These are phyloP conservation scores for Candida broadrunensis DNA, from an alignment of 805 yeast species.

Conservation along the genomic window DNA sequence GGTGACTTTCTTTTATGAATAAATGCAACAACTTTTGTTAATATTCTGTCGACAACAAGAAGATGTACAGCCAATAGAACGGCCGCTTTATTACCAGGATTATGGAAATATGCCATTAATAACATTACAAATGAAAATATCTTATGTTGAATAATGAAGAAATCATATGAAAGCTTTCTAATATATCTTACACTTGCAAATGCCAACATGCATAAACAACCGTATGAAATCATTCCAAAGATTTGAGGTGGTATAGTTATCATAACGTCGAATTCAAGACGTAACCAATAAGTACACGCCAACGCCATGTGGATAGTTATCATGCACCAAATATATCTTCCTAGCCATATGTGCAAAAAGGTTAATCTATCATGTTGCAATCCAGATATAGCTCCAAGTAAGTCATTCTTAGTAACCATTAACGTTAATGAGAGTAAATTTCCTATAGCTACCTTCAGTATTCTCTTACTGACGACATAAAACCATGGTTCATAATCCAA, in stretches of 20 bases:
- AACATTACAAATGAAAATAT: slow-evolving; percentile 40
- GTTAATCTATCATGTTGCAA: slow-evolving; percentile 37
- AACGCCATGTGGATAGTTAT: slow-evolving; percentile 34
- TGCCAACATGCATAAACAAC: slow-evolving; percentile 31
- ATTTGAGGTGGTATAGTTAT: slow-evolving; percentile 46
- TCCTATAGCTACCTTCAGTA: slow-evolving; percentile 39
- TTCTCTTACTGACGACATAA: slow-evolving; percentile 42
- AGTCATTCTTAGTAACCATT: slow-evolving; percentile 37
- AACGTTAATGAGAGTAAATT: slow-evolving; percentile 37
- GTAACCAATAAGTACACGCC: slow-evolving; percentile 39
- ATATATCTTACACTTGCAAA: slow-evolving; percentile 34
- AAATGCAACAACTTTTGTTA: slow-evolving; percentile 22
- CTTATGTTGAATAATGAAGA: slow-evolving; percentile 43
- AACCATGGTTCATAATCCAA: slow-evolving; percentile 34
- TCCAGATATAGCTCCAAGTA: slow-evolving; percentile 39
- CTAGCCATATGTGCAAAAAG: slow-evolving; percentile 44
- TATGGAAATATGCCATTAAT: slow-evolving; percentile 41
- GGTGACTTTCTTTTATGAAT: slow-evolving; percentile 36
- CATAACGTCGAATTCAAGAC: slow-evolving; percentile 35
- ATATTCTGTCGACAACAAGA: slow-evolving; percentile 40
- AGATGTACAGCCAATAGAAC: slow-evolving; percentile 41
- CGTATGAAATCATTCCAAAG: slow-evolving; percentile 47
- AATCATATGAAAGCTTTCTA: slow-evolving; percentile 39
- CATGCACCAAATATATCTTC: slow-evolving; percentile 35
- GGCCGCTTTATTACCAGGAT: slow-evolving; percentile 27